Base-by-base conservation (phyloP, 192 early-diverging fungal genomes). In the Thamnidium elegans region DNA sequence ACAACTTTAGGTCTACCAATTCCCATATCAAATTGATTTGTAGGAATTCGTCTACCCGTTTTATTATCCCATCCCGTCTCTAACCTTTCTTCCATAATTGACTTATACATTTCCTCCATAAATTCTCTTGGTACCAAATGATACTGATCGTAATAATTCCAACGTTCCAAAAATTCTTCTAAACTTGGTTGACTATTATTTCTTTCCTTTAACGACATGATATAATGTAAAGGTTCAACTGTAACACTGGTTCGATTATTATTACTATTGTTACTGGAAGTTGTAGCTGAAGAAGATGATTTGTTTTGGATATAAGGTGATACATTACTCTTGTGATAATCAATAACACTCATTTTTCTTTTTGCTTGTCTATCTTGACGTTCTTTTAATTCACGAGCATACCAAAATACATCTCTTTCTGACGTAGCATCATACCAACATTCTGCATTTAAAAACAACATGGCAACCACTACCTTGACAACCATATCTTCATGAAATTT, bases 401-500 rank as follows among this genome's bases (percentile, higher is more conserved):
- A 71, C 69, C 65, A 67, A 55, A 71, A 76, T 0, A 76, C 74
- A 55, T 76, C 74, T 17, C 55, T 55, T 7, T 71, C 70, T 5
- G 68, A 72, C 20, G 72, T 72, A 7, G 73, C 72, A 46, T 80
- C 79, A 43, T 78, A 80, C 66, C 85, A 84, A 3, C 86, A 52
- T 26, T 82, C 81, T 3, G 85, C 84, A 63, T 89, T 89, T 23
- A 89, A 64, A 17, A 75, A 75, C 54, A 89, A 67, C 75, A 89
- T 80, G n/a, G 83, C 80, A 31, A 82, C 78, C 8, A 89, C 79
- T 3, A 89, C 73, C 58, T 84, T 86, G 55, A 84, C 73, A 0
- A 80, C 79, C 50, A 82, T 78, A 4, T 73, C 79, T 7, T 74
- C 80, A 64, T 80, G 79, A 54, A 83, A 87, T 4, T 77, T 71